Conservation (phyloP, 1,284 basidiomycete species). For the Rhodotorula sp. region DNA sequence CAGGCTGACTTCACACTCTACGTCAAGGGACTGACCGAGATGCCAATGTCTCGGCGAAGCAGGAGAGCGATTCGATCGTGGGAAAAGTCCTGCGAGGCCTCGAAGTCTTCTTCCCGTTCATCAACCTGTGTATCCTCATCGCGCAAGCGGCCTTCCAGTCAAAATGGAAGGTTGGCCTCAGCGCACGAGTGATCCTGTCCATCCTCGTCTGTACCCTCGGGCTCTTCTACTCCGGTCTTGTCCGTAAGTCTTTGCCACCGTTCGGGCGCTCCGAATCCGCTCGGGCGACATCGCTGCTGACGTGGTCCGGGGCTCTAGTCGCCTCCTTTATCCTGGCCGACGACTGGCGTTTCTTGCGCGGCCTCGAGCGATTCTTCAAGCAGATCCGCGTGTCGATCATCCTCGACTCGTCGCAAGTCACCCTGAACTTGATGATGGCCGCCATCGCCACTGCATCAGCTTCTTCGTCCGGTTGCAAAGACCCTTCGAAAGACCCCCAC, state of each 20-base stretch:
- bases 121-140: slow-evolving; percentile 40
- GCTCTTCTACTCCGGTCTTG: slow-evolving; percentile 20
- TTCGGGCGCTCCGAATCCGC: too few relatives aligned
- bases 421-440: slow-evolving; percentile 28
- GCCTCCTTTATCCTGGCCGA: slow-evolving; percentile 27
- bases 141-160: slow-evolving; percentile 41
- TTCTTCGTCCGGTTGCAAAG: slow-evolving; percentile 41
- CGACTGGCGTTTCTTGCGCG: slow-evolving; percentile 23
- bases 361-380: slow-evolving; percentile 37
- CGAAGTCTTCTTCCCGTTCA: neutral
- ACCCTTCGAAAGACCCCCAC: slow-evolving; percentile 33
- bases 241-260: slow-evolving; percentile 13
- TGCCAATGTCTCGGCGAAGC: neutral
- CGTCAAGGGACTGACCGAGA: too few relatives aligned
- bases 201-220: slow-evolving; percentile 22
- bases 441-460: slow-evolving; percentile 39
- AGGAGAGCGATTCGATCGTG: neutral
- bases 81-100: slow-evolving; percentile 15
- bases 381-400: slow-evolving; percentile 40
- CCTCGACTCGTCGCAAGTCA: slow-evolving; percentile 31
- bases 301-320: slow-evolving; percentile 9
- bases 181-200: slow-evolving; percentile 14
- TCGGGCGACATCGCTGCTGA: too few relatives aligned
- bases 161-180: slow-evolving; percentile 25
- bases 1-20: neutral